Conservation (phyloP, 2,329 filamentous ascomycete genomes). For the Sordariomycetes sp. region DNA sequence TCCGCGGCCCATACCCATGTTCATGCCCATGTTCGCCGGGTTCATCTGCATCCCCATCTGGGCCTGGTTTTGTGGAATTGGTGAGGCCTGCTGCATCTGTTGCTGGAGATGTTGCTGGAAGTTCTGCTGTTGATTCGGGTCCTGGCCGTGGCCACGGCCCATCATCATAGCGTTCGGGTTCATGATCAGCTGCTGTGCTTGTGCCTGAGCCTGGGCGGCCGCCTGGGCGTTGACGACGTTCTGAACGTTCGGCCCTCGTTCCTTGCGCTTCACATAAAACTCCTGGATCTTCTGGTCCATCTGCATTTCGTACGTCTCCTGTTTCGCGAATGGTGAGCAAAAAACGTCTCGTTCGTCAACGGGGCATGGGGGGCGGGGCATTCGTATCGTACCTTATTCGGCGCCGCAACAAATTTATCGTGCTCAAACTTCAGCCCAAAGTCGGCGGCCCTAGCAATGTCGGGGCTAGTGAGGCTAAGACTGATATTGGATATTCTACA, state of each 20-base stretch:
- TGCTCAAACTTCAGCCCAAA: slow-evolving; percentile 33
- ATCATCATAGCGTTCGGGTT: slow-evolving; percentile 29
- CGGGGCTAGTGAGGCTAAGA: slow-evolving; percentile 26
- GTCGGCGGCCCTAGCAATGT: slow-evolving; percentile 25
- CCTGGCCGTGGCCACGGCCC: slow-evolving; percentile 27
- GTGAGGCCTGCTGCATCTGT: slow-evolving; percentile 43
- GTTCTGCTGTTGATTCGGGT: slow-evolving; percentile 32
- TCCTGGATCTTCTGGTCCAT: slow-evolving; percentile 32
- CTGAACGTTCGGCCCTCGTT: slow-evolving; percentile 33
- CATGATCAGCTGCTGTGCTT: slow-evolving; percentile 35
- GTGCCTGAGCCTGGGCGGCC: slow-evolving; percentile 23
- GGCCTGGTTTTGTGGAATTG: slow-evolving; percentile 31
- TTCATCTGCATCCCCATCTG: slow-evolving; percentile 9
- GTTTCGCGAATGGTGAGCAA: slow-evolving; percentile 9
- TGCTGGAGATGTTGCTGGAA: slow-evolving; percentile 47
- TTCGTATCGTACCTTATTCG: slow-evolving; percentile 28
- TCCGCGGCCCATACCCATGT: slow-evolving; percentile 16
- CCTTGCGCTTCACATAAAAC: slow-evolving; percentile 34
- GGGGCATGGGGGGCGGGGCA: not conserved
- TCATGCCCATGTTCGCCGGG: slow-evolving; percentile 1
- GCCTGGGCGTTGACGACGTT: slow-evolving; percentile 31
- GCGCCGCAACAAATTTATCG: slow-evolving; percentile 28
- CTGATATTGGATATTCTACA: slow-evolving; percentile 36
- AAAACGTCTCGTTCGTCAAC: not conserved
- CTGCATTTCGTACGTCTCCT: slow-evolving; percentile 36